Percentiles rank a stretch among this genome's conserved stretches.
phyloP scores from a whole-genome alignment of 106 monocot species.

The Dioscorea zingiberensis region DNA sequence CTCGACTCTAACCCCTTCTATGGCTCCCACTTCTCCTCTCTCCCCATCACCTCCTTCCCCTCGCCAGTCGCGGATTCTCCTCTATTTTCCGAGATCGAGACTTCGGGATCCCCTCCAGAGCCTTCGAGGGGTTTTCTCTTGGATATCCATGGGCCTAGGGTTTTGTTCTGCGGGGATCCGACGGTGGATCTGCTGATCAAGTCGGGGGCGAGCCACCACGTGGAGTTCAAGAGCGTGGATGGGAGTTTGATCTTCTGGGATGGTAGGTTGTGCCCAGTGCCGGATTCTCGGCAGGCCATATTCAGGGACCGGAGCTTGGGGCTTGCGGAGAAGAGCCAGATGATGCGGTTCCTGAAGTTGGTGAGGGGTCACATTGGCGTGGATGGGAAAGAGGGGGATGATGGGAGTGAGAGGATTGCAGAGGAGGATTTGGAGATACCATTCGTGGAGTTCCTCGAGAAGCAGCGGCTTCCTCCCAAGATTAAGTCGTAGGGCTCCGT shows the following conservation, averaged over 20 bases:
- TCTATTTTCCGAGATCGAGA: slow-evolving; percentile 22
- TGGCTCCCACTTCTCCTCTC: slow-evolving; percentile 79
- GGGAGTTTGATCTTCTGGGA: slow-evolving; percentile 68
- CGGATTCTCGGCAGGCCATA: slow-evolving; percentile 84
- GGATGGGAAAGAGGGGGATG: slow-evolving; percentile 1
- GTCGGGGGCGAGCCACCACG: slow-evolving; percentile 82
- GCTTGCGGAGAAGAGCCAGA: slow-evolving; percentile 69
- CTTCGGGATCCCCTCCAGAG: slow-evolving; percentile 31
- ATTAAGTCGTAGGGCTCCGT: slow-evolving; percentile 48
- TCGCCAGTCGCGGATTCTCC: neutral
- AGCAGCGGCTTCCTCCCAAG: slow-evolving; percentile 65
- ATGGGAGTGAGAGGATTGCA: slow-evolving; percentile 16
- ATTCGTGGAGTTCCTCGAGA: slow-evolving; percentile 66
- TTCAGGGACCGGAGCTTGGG: slow-evolving; percentile 68
- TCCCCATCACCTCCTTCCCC: slow-evolving; percentile 39
- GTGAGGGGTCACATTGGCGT: slow-evolving; percentile 49
- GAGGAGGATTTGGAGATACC: slow-evolving; percentile 62
- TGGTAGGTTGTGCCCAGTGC: slow-evolving; percentile 54
- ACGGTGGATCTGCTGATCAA: slow-evolving; percentile 64
- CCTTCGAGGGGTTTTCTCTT: slow-evolving; percentile 43
- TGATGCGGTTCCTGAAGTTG: slow-evolving; percentile 69
- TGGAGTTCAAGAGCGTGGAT: slow-evolving; percentile 93
- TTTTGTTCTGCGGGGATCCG: slow-evolving; percentile 80
- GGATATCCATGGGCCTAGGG: slow-evolving; percentile 68
- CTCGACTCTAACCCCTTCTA: slow-evolving; percentile 86